Base-by-base conservation (phyloP, 73 alveolate species). In the Paramecium biaurelia region DNA sequence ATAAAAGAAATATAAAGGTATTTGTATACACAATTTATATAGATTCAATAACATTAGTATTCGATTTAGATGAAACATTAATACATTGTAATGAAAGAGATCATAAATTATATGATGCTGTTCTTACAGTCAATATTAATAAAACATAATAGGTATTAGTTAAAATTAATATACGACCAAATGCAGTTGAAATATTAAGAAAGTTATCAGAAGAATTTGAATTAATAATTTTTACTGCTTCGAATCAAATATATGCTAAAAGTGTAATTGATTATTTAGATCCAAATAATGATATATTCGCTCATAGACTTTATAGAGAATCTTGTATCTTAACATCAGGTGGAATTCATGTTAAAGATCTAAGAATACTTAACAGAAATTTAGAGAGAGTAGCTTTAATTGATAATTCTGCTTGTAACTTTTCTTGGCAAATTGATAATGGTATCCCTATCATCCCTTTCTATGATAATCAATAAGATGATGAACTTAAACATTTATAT, bases 391-490 rank as follows among this genome's bases (percentile, higher is more conserved):
- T 98, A 1, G 93, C 97, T 11, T 85, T 98, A 24, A 96, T 98
- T 26, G 99, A 98, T 93, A 98, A 98, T 96, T 95, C 99, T 23
- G 98, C 97, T 12, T 94, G 94, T 45, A 93, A 98, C 12, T 98
- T 97, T 89, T 98, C 98, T 1, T 97, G 58, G 89, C 95, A 98
- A 85, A 85, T 97, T 2, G 97, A 96, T 47, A 96, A 96, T 72
- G 99, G 99, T 18, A 93, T 96, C 5, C 99, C 99, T 12, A 96
- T 96, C 4, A 86, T 96, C 11, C 97, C 99, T 1, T 96, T 85
- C 88, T 95, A 92, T 88, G 95, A 95, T 42, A 96, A 95, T 43
- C 34, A 59, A 68, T 32, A 53, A 14, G 99, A 96, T 92, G 95
- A 94, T 63, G 98, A 95, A 85, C 92, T 97, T 92, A 92, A 89